Evolutionary conservation across 768 basidiomycete species (phyloP), one percentile per base, ranked within the genome.

Genomic region (Hygrocybe punicea): DNA sequence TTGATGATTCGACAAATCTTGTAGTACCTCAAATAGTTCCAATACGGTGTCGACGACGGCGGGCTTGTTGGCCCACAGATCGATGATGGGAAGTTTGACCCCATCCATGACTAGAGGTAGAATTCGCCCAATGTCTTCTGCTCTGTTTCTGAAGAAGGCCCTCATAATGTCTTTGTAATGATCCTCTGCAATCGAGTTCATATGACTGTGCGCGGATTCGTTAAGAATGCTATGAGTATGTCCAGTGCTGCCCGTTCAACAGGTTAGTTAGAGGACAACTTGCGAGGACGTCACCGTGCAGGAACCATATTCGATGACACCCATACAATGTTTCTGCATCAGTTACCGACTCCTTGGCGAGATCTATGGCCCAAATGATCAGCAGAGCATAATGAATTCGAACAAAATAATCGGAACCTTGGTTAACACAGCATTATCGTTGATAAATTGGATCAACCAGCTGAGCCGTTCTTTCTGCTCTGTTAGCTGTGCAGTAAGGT

Each of bases 291-390:
- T 86, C 83, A 60, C 89, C 89, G 65, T 90, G 81, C 61, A 75
- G 74, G n/a, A 81, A 57, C 95, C 95, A 97, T 21, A 97, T 74
- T 39, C 89, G 86, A 58, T 86, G 83, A 4, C 83, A 85, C 2
- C 91, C 89, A 59, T 86, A 86, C 16, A 96, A 76, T 64, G 91
- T 92, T 71, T 97, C 95, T 1, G 91, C 92, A 65, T 97, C 89
- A 17, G 79, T 82, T 36, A 85, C 86, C 14, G 8, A n/a, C n/a
- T n/a, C n/a, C n/a, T n/a, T n/a, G n/a, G n/a, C n/a, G n/a, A n/a
- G n/a, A n/a, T n/a, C n/a, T n/a, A n/a, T n/a, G n/a, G n/a, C n/a
- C n/a, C n/a, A n/a, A n/a, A n/a, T n/a, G n/a, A n/a, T n/a, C n/a
- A n/a, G n/a, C n/a, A n/a, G n/a, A n/a, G n/a, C n/a, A n/a, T n/a